Evolutionary conservation across 164 flowering plant genomes (phyloP), one percentile per base, ranked within the genome.

Genomic region (Malania oleifera): DNA sequence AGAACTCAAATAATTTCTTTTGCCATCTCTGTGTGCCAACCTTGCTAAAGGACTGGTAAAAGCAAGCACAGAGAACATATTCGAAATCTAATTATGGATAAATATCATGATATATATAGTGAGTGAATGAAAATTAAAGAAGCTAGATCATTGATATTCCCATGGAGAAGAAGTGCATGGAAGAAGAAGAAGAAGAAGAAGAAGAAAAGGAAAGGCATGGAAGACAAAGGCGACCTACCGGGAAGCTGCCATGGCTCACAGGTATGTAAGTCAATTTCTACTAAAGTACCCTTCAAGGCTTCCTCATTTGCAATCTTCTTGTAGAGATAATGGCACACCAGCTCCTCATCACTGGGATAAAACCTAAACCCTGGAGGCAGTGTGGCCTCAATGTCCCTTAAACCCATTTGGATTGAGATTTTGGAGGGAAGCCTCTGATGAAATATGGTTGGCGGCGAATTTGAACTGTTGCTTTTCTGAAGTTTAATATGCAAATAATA

Each of bases 191-290:
- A 19, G 38, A 29, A 9, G 4, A 44, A 34, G 25, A 39, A 48
- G 39, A 4, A 7, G 5, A 24, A 14, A 43, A n/a, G 23, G 13
- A 24, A 20, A 43, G 52, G 17, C 7, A 17, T 8, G 17, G 1
- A 20, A 45, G 49, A 20, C 13, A 45, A 45, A 7, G 14, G 22
- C 25, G 7, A 64, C 71, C 11, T 56, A 89, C 96, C 96, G 59
- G 96, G 93, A 62, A 89, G 84, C 76, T 86, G 84, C 96, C 96
- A 89, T 62, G 96, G 96, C 75, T 89, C 96, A 69, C 93, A 86
- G 0, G 77, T 80, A 67, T 89, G 96, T 80, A 89, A 75, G 63
- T 89, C 89, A 45, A 89, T 78, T 54, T 89, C 96, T 59, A 86
- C 80, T 69, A 89, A 54, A 51, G 88, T 81, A 11, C 84, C 84